Conservation (phyloP, 2,329 filamentous ascomycete genomes). For the Aspergillus sp. region DNA sequence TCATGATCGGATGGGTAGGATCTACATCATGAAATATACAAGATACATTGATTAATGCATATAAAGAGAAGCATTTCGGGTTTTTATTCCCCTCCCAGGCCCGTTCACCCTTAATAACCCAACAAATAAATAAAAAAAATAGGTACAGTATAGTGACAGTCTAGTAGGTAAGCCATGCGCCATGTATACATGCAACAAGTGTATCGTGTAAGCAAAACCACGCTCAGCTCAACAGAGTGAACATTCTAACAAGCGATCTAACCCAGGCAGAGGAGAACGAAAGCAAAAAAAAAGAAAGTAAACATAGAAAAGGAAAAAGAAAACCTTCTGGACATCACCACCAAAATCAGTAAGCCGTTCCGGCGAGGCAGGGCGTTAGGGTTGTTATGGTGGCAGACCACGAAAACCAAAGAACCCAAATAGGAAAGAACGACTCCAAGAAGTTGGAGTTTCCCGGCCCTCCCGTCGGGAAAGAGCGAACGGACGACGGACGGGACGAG, state of each 20-base stretch:
- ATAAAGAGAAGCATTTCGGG: background rate
- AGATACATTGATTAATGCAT: conserved; percentile 9
- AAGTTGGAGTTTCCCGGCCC: too few species aligned
- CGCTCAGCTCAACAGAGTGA: too few species aligned
- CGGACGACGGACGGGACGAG: too few species aligned
- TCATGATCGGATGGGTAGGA: background rate
- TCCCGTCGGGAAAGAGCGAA: too few species aligned
- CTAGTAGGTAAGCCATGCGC: background rate
- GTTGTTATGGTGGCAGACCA: background rate
- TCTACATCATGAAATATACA: conserved; percentile 2
- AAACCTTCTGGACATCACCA: too few species aligned
- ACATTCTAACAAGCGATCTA: too few species aligned
- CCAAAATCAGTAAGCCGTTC: too few species aligned
- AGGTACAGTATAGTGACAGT: background rate
- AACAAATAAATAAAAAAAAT: background rate
- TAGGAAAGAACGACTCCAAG: background rate
- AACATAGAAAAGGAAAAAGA: too few species aligned
- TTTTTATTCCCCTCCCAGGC: background rate
- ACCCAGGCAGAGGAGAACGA: too few species aligned
- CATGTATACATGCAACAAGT: background rate
- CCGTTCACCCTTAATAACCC: background rate
- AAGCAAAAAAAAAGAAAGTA: too few species aligned
- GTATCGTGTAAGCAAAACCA: background rate
- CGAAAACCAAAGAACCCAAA: background rate
- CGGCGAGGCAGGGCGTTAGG: too few species aligned